Conservation (phyloP, 2,329 filamentous ascomycete genomes). For the Penicillium sp. region DNA sequence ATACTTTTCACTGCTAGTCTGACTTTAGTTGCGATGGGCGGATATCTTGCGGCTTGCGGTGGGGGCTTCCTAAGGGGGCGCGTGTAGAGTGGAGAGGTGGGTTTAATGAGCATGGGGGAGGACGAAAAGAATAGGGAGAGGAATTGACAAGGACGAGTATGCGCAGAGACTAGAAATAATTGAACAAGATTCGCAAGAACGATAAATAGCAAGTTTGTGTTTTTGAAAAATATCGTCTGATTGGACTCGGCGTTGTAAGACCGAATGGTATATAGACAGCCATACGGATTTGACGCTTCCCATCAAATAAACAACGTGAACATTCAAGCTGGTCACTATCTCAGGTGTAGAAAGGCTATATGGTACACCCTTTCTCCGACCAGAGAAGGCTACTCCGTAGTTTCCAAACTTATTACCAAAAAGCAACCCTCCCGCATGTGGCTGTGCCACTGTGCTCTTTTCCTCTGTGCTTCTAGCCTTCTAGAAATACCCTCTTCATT, state of each 20-base stretch:
- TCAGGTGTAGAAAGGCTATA: no score
- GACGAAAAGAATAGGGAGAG: neutral
- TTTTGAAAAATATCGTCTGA: neutral
- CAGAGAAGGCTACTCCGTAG: neutral
- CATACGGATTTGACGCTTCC: neutral
- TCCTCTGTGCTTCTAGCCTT: neutral
- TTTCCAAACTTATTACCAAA: neutral
- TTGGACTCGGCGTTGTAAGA: neutral
- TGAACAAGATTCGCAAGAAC: neutral
- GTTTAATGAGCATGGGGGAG: slow-evolving; percentile 5
- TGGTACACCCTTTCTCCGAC: neutral
- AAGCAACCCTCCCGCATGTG: neutral
- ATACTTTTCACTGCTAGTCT: slow-evolving; percentile 22
- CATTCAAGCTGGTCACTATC: neutral
- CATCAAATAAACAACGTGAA: neutral
- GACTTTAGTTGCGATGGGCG: slow-evolving; percentile 17
- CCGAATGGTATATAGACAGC: neutral
- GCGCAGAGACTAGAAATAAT: neutral
- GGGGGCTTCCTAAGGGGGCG: neutral
- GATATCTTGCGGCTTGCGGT: slow-evolving; percentile 5
- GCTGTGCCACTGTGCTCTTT: neutral
- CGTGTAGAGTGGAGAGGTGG: slow-evolving; percentile 11
- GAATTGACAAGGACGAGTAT: neutral
- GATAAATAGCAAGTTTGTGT: no score
- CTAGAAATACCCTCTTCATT: neutral